phyloP scores from a whole-genome alignment of 148 eudicot genomes.

The Fagopyrum homotropicum region DNA sequence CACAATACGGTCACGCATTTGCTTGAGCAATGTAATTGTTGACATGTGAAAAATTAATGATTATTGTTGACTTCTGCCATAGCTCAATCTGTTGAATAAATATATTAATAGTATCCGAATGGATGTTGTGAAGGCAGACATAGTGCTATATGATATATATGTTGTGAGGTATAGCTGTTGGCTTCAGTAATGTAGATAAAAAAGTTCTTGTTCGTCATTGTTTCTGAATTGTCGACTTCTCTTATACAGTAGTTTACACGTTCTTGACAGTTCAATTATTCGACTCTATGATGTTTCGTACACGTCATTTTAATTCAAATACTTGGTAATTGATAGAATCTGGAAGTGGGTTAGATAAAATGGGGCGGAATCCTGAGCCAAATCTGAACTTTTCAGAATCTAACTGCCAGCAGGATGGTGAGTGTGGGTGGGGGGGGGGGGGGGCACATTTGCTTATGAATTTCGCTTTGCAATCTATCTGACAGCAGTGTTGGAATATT shows the following conservation, averaged over 20 bases:
- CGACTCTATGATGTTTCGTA: not conserved
- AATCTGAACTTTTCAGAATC: conserved; percentile 2
- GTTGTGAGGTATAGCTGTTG: not conserved
- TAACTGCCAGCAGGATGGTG: conserved; percentile 13
- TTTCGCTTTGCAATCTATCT: not conserved
- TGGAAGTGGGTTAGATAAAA: conserved; percentile 14
- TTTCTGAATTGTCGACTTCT: not conserved
- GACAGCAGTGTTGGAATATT: conserved; percentile 4
- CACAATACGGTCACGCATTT: too few species aligned
- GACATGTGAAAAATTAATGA: too few species aligned
- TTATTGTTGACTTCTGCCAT: too few species aligned
- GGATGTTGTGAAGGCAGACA: not conserved
- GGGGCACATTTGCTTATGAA: not conserved
- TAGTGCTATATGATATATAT: not conserved
- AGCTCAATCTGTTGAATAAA: too few species aligned
- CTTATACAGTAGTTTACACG: not conserved
- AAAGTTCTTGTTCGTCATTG: not conserved
- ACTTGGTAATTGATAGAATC: not conserved
- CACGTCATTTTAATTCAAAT: not conserved
- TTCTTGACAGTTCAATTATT: not conserved
- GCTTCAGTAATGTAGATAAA: not conserved
- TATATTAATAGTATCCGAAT: too few species aligned
- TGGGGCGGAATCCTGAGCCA: conserved; percentile 5
- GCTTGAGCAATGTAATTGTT: too few species aligned
- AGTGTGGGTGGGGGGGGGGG: not conserved